Evolutionary conservation across 2,329 filamentous ascomycete genomes (phyloP).

Genomic region (Magnaporthales sp.): DNA sequence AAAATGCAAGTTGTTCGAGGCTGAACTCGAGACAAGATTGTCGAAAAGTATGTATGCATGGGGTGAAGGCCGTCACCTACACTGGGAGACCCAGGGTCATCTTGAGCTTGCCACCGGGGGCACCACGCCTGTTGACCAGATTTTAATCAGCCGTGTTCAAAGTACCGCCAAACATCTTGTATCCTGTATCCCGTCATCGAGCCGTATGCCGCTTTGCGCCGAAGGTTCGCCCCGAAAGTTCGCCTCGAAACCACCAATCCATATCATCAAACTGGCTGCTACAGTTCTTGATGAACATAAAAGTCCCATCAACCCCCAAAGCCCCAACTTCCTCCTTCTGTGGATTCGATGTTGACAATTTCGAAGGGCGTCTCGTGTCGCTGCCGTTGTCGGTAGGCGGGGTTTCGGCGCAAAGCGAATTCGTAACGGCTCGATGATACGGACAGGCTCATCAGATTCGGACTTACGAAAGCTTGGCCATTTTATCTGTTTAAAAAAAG

Average conservation of each 20-base stretch:
- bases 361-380: neutral
- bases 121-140: conserved; percentile 56
- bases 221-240: neutral
- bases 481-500: conserved; percentile 23
- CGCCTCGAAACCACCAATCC: neutral
- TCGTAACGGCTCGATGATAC: neutral
- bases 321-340: neutral
- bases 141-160: neutral
- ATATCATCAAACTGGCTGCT: neutral
- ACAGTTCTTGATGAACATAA: neutral
- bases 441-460: neutral
- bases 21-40: neutral
- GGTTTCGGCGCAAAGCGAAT: conserved; percentile 6
- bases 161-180: neutral
- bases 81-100: conserved; percentile 99
- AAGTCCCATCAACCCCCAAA: neutral
- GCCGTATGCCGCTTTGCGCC: neutral
- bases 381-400: neutral
- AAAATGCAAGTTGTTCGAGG: neutral
- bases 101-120: conserved; percentile 99
- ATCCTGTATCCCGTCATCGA: neutral
- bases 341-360: neutral
- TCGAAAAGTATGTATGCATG: neutral
- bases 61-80: conserved; percentile 52
- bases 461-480: conserved; percentile 57